Evolutionary conservation across 345 rosid genomes (phyloP).

Genomic region (Bruguiera sexangula): DNA sequence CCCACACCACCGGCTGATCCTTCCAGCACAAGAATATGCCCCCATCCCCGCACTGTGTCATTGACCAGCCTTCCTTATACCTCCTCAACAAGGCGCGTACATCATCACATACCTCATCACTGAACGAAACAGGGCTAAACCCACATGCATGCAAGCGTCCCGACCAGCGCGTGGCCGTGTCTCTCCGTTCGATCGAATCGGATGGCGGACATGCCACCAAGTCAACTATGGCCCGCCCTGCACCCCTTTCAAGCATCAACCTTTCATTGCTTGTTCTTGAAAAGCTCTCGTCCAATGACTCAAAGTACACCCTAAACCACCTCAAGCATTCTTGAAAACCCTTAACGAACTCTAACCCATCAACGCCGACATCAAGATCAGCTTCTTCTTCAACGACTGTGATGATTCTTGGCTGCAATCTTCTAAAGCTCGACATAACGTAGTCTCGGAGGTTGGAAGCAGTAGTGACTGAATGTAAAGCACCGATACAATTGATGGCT

Average conservation of each 20-base stretch:
- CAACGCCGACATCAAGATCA: constrained; percentile 64
- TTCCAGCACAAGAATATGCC: constrained; percentile 94
- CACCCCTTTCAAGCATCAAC: constrained; percentile 76
- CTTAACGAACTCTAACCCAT: constrained; percentile 58
- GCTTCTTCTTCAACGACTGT: constrained; percentile 93
- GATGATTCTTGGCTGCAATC: constrained; percentile 65
- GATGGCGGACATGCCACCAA: constrained; percentile 68
- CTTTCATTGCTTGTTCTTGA: constrained; percentile 72
- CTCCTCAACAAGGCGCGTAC: constrained; percentile 86
- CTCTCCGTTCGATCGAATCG: constrained; percentile 71
- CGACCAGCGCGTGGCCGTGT: constrained; percentile 75
- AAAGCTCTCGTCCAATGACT: constrained; percentile 80
- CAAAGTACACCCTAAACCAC: constrained; percentile 93
- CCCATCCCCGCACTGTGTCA: constrained; percentile 57
- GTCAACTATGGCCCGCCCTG: constrained; percentile 74
- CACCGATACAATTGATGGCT: constrained; percentile 66
- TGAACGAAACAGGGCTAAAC: constrained; percentile 41
- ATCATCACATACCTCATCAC: constrained; percentile 90
- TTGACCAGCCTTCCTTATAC: constrained; percentile 88
- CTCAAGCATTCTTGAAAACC: constrained; percentile 70
- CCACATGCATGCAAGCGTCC: constrained; percentile 56
- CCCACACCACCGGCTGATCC: constrained; percentile 95
- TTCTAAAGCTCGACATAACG: constrained; percentile 55
- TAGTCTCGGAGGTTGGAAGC: constrained; percentile 52
- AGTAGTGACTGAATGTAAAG: constrained; percentile 56